Conservation (phyloP, 352 stramenopile species). For the Pythium guiyangense region DNA sequence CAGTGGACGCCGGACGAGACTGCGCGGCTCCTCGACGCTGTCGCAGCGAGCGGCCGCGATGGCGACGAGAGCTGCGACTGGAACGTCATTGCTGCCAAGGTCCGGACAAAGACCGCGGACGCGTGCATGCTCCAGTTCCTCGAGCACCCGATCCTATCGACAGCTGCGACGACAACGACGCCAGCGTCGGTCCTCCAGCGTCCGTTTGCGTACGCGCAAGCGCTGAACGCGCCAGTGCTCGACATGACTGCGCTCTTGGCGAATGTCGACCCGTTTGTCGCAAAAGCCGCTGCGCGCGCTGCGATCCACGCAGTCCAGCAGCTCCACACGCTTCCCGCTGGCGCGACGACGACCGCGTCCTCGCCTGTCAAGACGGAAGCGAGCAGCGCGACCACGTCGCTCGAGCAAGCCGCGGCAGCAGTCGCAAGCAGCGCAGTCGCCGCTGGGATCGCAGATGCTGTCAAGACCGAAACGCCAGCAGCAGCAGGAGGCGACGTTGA, state of each 20-base stretch:
- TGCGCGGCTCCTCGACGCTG: conserved; percentile 39
- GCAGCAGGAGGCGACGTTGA: conserved; percentile 35
- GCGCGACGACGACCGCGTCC: neutral
- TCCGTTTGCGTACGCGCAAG: conserved; percentile 39
- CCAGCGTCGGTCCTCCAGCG: conserved; percentile 12
- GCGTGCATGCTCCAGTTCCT: conserved; percentile 80
- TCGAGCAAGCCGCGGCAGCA: conserved; percentile 32
- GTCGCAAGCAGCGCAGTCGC: conserved; percentile 32
- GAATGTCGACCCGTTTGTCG: conserved; percentile 63
- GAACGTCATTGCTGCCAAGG: conserved; percentile 67
- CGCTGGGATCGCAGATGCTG: conserved; percentile 30
- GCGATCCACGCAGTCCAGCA: conserved; percentile 57
- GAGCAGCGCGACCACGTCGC: conserved; percentile 12
- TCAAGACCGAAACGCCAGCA: conserved; percentile 30
- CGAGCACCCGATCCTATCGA: conserved; percentile 53
- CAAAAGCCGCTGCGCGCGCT: conserved; percentile 61
- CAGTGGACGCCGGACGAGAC: conserved; percentile 50
- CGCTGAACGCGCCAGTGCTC: conserved; percentile 46
- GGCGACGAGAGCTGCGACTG: conserved; percentile 56
- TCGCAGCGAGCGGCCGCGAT: conserved; percentile 24
- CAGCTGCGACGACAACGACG: neutral
- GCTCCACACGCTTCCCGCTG: conserved; percentile 45
- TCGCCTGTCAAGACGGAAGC: conserved; percentile 5
- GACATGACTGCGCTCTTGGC: conserved; percentile 50
- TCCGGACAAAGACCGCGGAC: conserved; percentile 65